Evolutionary conservation across 2,329 filamentous ascomycete species (phyloP).

Genomic region (Colletotrichum siamense): DNA sequence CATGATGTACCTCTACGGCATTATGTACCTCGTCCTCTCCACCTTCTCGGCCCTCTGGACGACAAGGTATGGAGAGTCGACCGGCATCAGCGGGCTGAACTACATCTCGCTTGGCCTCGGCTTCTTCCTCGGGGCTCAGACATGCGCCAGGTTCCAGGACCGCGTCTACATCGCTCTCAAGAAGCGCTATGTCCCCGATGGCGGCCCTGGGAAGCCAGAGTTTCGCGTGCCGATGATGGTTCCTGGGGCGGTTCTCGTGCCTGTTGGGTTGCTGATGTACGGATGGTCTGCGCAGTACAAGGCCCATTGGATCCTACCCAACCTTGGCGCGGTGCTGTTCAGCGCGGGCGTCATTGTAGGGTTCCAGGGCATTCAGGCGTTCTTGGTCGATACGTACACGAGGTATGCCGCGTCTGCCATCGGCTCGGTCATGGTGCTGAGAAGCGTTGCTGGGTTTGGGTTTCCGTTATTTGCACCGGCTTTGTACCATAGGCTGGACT

Average conservation of each 20-base stretch:
- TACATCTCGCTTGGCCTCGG: slow-evolving; percentile 56
- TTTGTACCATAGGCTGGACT: slow-evolving; percentile 48
- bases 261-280: slow-evolving; percentile 50
- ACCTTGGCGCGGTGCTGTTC: slow-evolving; percentile 47
- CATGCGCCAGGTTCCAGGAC: slow-evolving; percentile 50
- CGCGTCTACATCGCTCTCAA: slow-evolving; percentile 49
- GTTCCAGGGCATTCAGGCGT: slow-evolving; percentile 52
- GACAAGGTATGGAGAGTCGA: slow-evolving; percentile 46
- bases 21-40: slow-evolving; percentile 55
- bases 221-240: slow-evolving; percentile 49
- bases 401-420: slow-evolving; percentile 51
- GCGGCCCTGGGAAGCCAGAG: slow-evolving; percentile 42
- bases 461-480: slow-evolving; percentile 56
- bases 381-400: slow-evolving; percentile 53
- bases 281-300: slow-evolving; percentile 49
- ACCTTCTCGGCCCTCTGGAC: slow-evolving; percentile 54
- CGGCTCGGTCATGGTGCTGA: slow-evolving; percentile 47
- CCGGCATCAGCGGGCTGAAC: slow-evolving; percentile 49
- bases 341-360: slow-evolving; percentile 42
- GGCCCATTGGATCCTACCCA: slow-evolving; percentile 51
- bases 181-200: slow-evolving; percentile 39
- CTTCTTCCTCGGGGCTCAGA: slow-evolving; percentile 52
- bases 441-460: slow-evolving; percentile 54
- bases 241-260: slow-evolving; percentile 43
- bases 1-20: slow-evolving; percentile 44